phyloP scores from a whole-genome alignment of 1,284 basidiomycete genomes.

The Ustilago tritici region DNA sequence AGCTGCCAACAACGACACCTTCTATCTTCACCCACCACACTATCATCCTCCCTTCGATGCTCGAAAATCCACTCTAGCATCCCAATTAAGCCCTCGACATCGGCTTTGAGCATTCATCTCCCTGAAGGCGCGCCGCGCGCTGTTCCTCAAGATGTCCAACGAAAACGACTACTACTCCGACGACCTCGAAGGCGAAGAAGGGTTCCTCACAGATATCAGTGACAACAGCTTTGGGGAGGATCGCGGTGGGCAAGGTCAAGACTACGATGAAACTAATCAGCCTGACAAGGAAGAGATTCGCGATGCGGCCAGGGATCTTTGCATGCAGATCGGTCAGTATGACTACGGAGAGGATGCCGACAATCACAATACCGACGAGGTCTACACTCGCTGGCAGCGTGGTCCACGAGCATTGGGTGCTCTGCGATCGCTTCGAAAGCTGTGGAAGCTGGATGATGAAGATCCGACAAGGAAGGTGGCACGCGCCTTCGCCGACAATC shows the following conservation, averaged over 20 bases:
- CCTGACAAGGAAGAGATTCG: conserved; percentile 55
- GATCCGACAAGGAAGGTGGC: conserved; percentile 64
- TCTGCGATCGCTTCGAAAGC: conserved; percentile 63
- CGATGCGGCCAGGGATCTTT: conserved; percentile 58
- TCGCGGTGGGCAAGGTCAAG: conserved; percentile 2
- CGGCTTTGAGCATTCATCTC: background rate
- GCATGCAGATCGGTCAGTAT: conserved; percentile 65
- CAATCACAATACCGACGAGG: conserved; percentile 13
- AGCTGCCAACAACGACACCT: background rate
- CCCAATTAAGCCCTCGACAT: background rate
- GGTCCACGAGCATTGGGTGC: conserved; percentile 59
- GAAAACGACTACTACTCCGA: conserved; percentile 53
- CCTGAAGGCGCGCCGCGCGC: background rate
- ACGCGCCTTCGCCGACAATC: conserved; percentile 63
- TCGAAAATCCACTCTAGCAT: background rate
- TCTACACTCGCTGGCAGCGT: conserved; percentile 63
- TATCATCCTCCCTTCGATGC: background rate
- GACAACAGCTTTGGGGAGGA: conserved; percentile 34
- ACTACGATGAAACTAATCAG: conserved; percentile 33
- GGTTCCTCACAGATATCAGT: conserved; percentile 39
- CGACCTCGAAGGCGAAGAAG: conserved; percentile 55
- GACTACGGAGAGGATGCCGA: conserved; percentile 54
- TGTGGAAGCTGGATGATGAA: conserved; percentile 67
- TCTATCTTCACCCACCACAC: background rate
- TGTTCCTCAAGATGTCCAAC: conserved; percentile 25